These are phyloP conservation scores for Astragalus membranaceus DNA, from an alignment of 306 rosid genomes.

Conservation along the genomic window DNA sequence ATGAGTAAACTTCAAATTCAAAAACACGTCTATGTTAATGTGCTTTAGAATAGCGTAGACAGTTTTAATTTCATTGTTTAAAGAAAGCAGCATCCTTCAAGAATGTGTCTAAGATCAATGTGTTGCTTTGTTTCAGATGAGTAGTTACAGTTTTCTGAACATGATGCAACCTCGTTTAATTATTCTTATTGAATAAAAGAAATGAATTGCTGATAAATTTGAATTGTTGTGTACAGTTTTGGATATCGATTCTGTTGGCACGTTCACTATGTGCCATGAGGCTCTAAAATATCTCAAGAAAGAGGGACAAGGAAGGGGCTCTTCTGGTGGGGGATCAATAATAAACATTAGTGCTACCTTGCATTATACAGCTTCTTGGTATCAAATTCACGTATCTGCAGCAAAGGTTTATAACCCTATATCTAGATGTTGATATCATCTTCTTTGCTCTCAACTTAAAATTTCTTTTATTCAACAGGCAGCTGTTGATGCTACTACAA, in stretches of 20 bases:
- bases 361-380: constrained; percentile 89
- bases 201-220: constrained; percentile 14
- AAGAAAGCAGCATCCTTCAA: not conserved
- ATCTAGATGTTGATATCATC: not conserved
- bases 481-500: constrained; percentile 85
- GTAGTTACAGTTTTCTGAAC: not conserved
- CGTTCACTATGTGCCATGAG: constrained; percentile 90
- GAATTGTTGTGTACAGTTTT: constrained; percentile 47
- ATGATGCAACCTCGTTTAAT: not conserved
- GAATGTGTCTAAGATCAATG: not conserved
- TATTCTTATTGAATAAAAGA: not conserved
- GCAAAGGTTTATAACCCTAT: constrained; percentile 62
- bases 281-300: constrained; percentile 89
- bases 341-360: constrained; percentile 82
- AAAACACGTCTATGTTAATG: not conserved
- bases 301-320: constrained; percentile 69
- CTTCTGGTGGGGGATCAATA: constrained; percentile 60
- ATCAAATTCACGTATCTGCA: constrained; percentile 90
- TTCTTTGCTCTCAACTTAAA: not conserved
- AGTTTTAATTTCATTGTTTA: not conserved
- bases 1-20: not conserved
- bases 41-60: not conserved
- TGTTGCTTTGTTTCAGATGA: not conserved
- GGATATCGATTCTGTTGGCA: constrained; percentile 96
- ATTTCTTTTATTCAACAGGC: constrained; percentile 48